Percentiles rank a stretch among this genome's conserved stretches.
These are phyloP conservation scores for Pholiota microspora DNA, from an alignment of 768 basidiomycete species.

Conservation along the genomic window DNA sequence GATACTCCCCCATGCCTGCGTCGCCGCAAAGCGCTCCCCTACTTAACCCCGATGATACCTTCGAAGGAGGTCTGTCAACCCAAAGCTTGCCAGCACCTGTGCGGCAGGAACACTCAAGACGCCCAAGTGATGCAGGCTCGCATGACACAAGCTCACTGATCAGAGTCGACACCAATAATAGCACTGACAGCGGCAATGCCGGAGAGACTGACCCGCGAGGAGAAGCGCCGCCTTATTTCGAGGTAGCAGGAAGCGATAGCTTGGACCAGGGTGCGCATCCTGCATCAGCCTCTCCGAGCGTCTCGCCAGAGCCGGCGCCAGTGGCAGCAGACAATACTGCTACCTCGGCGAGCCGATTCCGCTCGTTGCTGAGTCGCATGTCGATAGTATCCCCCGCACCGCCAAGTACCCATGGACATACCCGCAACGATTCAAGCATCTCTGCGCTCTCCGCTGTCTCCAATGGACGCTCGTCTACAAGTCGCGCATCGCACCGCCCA, in stretches of 20 bases:
- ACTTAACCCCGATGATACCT: conserved; percentile 30
- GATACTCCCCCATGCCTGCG: conserved; percentile 38
- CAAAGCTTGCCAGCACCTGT: conserved; percentile 16
- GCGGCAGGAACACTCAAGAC: conserved; percentile 21
- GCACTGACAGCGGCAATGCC: conserved; percentile 7
- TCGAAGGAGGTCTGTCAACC: conserved; percentile 21
- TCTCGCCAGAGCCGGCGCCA: conserved; percentile 18
- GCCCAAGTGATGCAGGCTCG: conserved; percentile 29
- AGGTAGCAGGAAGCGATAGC: conserved; percentile 36
- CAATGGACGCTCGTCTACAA: conserved; percentile 23
- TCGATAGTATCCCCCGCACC: conserved; percentile 23
- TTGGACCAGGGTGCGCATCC: conserved; percentile 10
- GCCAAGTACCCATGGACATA: conserved; percentile 18
- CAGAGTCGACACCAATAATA: conserved; percentile 22
- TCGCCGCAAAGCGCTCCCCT: conserved; percentile 42
- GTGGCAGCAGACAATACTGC: background rate
- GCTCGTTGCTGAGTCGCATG: conserved; percentile 41
- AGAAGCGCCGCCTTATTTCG: conserved; percentile 68
- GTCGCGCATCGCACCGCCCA: conserved; percentile 1
- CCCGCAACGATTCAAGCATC: conserved; percentile 28
- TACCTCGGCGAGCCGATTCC: conserved; percentile 43
- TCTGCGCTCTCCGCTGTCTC: conserved; percentile 18
- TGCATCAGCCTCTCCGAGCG: conserved; percentile 1
- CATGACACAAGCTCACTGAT: conserved; percentile 29
- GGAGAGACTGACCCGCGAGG: conserved; percentile 44